Evolutionary conservation across 208 protist species (phyloP), one percentile per base, ranked within the genome.

Genomic region (Strigomonas galati): DNA sequence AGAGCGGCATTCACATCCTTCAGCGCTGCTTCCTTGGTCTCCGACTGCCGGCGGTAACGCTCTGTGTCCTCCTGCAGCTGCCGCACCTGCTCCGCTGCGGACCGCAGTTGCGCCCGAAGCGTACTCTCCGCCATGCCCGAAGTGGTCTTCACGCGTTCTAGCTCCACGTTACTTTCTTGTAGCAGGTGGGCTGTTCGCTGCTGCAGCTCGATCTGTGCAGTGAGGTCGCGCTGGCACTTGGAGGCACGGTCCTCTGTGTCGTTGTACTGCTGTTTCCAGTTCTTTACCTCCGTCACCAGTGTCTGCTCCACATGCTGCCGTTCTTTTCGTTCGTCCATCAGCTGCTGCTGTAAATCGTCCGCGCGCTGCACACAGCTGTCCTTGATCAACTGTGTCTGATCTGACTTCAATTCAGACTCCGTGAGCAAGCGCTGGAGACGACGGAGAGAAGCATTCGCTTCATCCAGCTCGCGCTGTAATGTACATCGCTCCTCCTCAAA

Each of bases 11-110:
- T 71, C n/a, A 53, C 57, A 6, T 81, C 77, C n/a, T 55, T 51
- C 14, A 69, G 55, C 9, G 56, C 65, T 3, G 62, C 54, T 53
- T 83, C 81, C 58, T 65, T 67, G 27, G 48, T n/a, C 12, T 87
- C 73, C 9, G 71, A 27, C 35, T 61, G 69, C 0, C 62, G 60
- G 6, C 63, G 67, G 12, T 52, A 40, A 7, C 65, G 43, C 19
- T 69, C 78, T 9, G 49, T 54, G 35, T 81, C 74, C 6, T 72
- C 71, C 27, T 65, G 56, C n/a, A 31, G 19, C 57, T 74, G 69
- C 10, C 55, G 62, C 54, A 64, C 17, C 68, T 79, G 69, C 55
- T 67, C 81, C 61, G 73, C 63, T 3, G 46, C 32, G 0, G 58
- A 23, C 17, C 40, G 23, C 21, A 74, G 37, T 54, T 69, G 53